Evolutionary conservation across 345 rosid genomes (phyloP).

Genomic region (Bruguiera gymnorhiza): DNA sequence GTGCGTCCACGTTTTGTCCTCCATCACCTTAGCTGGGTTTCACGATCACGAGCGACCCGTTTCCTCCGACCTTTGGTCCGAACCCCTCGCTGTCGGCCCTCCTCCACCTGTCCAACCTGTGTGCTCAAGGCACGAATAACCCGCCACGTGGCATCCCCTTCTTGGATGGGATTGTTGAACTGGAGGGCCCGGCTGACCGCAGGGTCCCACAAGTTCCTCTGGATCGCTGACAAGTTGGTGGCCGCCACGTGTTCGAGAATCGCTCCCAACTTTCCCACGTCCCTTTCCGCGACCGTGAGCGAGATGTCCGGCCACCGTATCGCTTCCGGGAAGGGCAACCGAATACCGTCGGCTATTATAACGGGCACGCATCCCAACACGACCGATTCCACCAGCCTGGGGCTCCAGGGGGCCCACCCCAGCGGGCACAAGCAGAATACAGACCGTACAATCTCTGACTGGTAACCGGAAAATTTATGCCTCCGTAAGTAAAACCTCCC

Average conservation of each 20-base stretch:
- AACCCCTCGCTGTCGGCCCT: slow-evolving; percentile 41
- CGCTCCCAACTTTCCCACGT: slow-evolving; percentile 52
- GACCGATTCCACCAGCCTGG: slow-evolving; percentile 82
- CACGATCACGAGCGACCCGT: slow-evolving; percentile 20
- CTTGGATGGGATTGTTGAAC: slow-evolving; percentile 43
- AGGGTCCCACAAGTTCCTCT: slow-evolving; percentile 65
- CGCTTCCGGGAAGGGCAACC: slow-evolving; percentile 59
- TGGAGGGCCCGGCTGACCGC: slow-evolving; percentile 57
- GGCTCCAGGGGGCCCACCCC: slow-evolving; percentile 99
- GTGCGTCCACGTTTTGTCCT: background rate
- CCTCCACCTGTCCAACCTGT: slow-evolving; percentile 52
- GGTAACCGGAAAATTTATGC: slow-evolving; percentile 75
- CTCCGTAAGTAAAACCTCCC: slow-evolving; percentile 72
- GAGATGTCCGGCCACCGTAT: slow-evolving; percentile 82
- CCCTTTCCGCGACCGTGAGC: slow-evolving; percentile 74
- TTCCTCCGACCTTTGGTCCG: slow-evolving; percentile 20
- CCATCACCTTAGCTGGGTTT: no score
- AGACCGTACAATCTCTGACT: slow-evolving; percentile 71
- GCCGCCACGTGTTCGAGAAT: slow-evolving; percentile 74
- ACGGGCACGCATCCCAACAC: slow-evolving; percentile 92
- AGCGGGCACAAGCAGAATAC: slow-evolving; percentile 86
- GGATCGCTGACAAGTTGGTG: slow-evolving; percentile 62
- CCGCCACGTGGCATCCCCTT: slow-evolving; percentile 92
- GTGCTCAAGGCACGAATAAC: slow-evolving; percentile 45
- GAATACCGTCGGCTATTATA: slow-evolving; percentile 79